A percentile compares a stretch with the other conserved stretches of the same genome.
phyloP scores from a whole-genome alignment of 352 stramenopile genomes.

The Aphanomyces cochlioides region DNA sequence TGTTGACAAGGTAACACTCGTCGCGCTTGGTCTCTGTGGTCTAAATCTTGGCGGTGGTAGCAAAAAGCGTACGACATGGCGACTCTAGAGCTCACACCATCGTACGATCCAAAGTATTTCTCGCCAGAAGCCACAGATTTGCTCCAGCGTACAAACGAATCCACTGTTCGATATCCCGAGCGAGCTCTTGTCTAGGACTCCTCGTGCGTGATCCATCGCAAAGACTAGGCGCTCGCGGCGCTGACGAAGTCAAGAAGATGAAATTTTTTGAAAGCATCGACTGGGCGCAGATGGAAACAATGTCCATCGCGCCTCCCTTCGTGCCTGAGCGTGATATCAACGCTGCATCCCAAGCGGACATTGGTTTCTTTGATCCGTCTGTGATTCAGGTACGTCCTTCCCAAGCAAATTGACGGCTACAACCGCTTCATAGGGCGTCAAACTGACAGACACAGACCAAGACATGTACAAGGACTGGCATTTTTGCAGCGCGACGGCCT shows the following conservation, averaged over 20 bases:
- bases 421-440: conserved; percentile 45
- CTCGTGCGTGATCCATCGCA: conserved; percentile 69
- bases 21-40: no score
- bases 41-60: conserved; percentile 12
- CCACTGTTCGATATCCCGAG: background rate
- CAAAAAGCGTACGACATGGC: conserved; percentile 82
- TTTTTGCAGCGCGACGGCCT: conserved; percentile 69
- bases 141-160: conserved; percentile 52
- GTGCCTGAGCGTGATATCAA: conserved; percentile 84
- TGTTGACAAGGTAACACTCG: conserved; percentile 60
- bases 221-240: conserved; percentile 61
- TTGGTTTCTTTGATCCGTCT: conserved; percentile 66
- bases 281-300: conserved; percentile 68
- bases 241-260: conserved; percentile 72
- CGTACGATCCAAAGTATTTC: conserved; percentile 79
- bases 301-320: conserved; percentile 62
- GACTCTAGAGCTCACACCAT: conserved; percentile 68
- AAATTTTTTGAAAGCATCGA: conserved; percentile 75
- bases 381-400: conserved; percentile 36
- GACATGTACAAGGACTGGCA: conserved; percentile 66
- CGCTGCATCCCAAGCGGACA: conserved; percentile 72
- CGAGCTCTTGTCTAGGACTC: conserved; percentile 45
- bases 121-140: conserved; percentile 68
- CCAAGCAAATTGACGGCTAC: conserved; percentile 62
- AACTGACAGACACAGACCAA: conserved; percentile 67